Percentiles rank a stretch among this genome's conserved stretches.
These are phyloP conservation scores for Adansonia madagascariensis DNA, from an alignment of 441 rosid species.

Conservation along the genomic window DNA sequence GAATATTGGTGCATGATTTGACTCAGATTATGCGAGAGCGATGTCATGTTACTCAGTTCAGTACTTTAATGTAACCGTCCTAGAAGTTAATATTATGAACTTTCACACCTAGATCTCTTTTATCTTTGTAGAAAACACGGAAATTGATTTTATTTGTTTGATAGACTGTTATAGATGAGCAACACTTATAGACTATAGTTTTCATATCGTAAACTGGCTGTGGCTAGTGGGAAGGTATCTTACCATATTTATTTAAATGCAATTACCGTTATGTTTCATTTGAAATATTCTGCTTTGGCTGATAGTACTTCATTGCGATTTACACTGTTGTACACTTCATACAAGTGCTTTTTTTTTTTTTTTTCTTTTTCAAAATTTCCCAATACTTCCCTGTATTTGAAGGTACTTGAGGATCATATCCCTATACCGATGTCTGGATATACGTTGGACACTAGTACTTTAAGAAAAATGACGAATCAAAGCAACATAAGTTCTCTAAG, in stretches of 20 bases:
- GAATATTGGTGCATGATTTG: constrained; percentile 3
- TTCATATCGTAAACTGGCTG: background rate
- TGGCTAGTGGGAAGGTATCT: background rate
- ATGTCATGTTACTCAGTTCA: background rate
- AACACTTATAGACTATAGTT: background rate
- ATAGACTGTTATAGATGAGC: background rate
- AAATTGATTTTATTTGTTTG: background rate
- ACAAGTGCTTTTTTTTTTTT: background rate
- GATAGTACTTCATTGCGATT: background rate
- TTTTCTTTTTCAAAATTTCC: no score
- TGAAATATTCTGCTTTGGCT: background rate
- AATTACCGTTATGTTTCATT: background rate
- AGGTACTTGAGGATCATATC: no score
- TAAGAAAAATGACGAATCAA: no score
- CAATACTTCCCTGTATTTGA: no score
- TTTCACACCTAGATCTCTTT: background rate
- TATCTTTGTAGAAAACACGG: background rate
- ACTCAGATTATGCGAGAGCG: background rate
- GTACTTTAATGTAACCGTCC: background rate
- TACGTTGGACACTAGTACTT: no score
- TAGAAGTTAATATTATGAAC: background rate
- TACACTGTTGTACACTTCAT: background rate
- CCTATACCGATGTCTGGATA: no score
- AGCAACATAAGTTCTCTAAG: background rate
- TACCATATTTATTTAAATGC: background rate